Evolutionary conservation across 1,139 yeast species (phyloP).

Genomic region (Zhuliangozyma blackwelliae): DNA sequence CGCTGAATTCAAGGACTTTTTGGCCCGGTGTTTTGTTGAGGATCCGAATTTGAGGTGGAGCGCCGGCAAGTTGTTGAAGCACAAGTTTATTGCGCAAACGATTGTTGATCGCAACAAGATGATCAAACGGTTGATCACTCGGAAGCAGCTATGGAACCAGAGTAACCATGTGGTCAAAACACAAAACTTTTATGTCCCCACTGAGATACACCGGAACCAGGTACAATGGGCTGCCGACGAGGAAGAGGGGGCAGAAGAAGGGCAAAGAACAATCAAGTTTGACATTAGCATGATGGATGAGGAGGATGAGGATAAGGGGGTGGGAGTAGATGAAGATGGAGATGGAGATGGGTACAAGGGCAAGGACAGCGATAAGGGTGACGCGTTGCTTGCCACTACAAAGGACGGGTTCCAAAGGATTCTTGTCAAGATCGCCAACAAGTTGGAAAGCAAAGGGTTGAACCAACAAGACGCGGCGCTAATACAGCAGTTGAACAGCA

Average conservation of each 20-base stretch:
- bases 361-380: background rate
- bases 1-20: conserved; percentile 48
- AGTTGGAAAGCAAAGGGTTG: conserved; percentile 29
- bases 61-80: conserved; percentile 56
- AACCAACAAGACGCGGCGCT: conserved; percentile 9
- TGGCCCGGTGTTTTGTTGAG: conserved; percentile 58
- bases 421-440: conserved; percentile 32
- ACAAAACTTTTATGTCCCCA: conserved; percentile 38
- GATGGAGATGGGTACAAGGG: too few relatives aligned
- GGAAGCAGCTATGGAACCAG: conserved; percentile 40
- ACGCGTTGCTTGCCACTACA: conserved; percentile 26
- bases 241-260: conserved; percentile 1
- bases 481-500: conserved; percentile 22
- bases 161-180: conserved; percentile 31
- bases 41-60: conserved; percentile 57
- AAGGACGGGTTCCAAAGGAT: conserved; percentile 33
- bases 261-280: conserved; percentile 22
- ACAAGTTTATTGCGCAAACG: conserved; percentile 46
- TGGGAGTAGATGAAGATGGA: background rate
- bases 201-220: conserved; percentile 34
- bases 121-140: conserved; percentile 33
- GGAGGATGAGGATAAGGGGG: background rate
- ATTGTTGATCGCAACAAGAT: conserved; percentile 14
- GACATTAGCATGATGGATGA: conserved; percentile 31
- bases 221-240: conserved; percentile 25